Evolutionary conservation across 768 basidiomycete species (phyloP), one percentile per base, ranked within the genome.

Genomic region (Podaxis sp.): DNA sequence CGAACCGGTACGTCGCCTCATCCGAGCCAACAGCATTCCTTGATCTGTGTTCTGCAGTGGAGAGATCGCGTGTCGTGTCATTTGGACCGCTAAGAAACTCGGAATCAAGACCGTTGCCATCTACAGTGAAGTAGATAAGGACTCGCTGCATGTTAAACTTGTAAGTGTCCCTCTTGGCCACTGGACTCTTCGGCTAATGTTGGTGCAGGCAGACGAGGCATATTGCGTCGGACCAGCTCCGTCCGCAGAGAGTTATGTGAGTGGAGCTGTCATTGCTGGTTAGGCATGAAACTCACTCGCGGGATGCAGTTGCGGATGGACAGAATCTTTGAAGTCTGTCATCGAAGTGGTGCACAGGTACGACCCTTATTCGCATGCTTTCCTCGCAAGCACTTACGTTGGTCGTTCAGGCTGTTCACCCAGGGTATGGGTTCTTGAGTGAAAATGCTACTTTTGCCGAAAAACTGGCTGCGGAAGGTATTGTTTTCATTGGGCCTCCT

Each of bases 61-160:
- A 50, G 95, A 98, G 74, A 98, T 98, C 64, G 94, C 95, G 4
- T 97, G 95, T 72, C 88, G 95, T 18, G 92, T 98, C 47, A 96
- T 96, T 58, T 87, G 91, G 25, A 96, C 95, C 0, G 92, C 93
- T 2, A 86, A 80, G 72, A 90, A 89, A 69, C 77, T 97, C 3
- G 95, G 95, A 0, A 89, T 97, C 70, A 88, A 83, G 79, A 94
- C 92, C 0, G 95, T 97, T 14, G 94, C 94, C 0, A 91, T 98
- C 5, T 97, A 90, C 70, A 93, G 90, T 62, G 92, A 95, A 50
- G 92, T 86, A 5, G 95, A 98, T 65, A 83, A 78, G 54, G 79
- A 88, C 68, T 82, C 92, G 0, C 71, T 95, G 62, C 95, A 98
- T 71, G 93, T 95, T 23, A 75, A 84, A 63, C 77, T 94, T 80